Conservation (phyloP, 768 basidiomycete species). For the Hygrocybe coccinea region DNA sequence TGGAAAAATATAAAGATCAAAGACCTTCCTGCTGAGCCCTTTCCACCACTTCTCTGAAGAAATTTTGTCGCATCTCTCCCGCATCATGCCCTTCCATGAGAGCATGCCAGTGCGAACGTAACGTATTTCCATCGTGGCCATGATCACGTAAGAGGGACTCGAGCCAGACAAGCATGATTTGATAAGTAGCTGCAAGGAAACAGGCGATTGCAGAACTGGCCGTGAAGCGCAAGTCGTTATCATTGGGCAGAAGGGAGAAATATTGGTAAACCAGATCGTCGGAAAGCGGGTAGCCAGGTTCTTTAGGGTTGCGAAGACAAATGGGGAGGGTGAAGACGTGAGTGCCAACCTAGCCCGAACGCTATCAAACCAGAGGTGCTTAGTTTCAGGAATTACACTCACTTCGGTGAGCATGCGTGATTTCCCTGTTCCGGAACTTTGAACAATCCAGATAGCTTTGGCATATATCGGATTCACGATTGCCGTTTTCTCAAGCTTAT, state of each 20-base stretch:
- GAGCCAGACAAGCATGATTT: constrained; percentile 4
- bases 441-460: background rate
- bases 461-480: background rate
- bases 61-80: background rate
- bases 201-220: constrained; percentile 2
- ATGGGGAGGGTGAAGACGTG: constrained; percentile 11
- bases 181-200: constrained; percentile 8
- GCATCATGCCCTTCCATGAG: constrained; percentile 1
- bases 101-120: constrained; percentile 1
- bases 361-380: background rate
- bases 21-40: background rate
- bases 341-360: constrained; percentile 1
- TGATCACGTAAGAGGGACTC: background rate
- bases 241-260: background rate
- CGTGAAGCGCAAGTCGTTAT: constrained; percentile 2
- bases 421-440: background rate
- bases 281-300: background rate
- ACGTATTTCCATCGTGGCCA: background rate
- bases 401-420: constrained; percentile 1
- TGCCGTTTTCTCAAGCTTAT: background rate
- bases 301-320: constrained; percentile 7
- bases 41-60: background rate
- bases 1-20: background rate
- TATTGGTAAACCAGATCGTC: constrained; percentile 1
- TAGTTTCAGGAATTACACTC: too few relatives aligned